Evolutionary conservation across 176 grass and related monocot genomes (phyloP).

Genomic region (Hordeum vulgare): DNA sequence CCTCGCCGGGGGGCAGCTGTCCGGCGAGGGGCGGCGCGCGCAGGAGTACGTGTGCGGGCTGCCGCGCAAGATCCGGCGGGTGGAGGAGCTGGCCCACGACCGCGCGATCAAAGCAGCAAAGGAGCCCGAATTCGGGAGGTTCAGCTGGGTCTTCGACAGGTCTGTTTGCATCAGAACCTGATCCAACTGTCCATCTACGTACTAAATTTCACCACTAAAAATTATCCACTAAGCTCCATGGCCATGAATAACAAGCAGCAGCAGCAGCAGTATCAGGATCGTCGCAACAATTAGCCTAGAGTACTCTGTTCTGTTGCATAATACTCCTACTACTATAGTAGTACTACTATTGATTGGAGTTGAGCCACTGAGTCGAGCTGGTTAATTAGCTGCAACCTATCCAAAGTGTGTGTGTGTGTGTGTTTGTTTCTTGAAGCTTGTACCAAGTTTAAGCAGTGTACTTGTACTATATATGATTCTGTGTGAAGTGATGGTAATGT

Average conservation of each 20-base stretch:
- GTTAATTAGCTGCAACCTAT: neutral
- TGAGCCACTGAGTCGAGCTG: neutral
- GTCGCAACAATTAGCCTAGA: neutral
- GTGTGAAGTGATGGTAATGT: neutral
- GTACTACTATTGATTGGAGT: neutral
- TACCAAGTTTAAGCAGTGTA: neutral
- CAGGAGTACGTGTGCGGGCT: constrained; percentile 3
- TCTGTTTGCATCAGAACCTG: neutral
- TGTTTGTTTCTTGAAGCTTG: neutral
- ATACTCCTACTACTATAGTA: no score
- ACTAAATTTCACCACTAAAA: neutral
- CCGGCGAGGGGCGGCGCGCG: neutral
- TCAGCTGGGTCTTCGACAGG: constrained; percentile 38
- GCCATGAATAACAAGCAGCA: neutral
- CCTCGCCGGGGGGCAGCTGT: neutral
- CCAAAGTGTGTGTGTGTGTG: neutral
- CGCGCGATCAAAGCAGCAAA: neutral
- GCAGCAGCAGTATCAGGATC: neutral
- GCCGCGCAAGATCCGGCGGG: neutral
- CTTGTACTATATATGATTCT: neutral
- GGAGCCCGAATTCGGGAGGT: neutral
- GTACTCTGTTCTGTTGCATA: neutral
- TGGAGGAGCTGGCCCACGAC: neutral
- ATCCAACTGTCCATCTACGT: neutral
- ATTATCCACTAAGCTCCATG: neutral